Evolutionary conservation across 2,329 filamentous ascomycete genomes (phyloP).

Genomic region (Cladosporium halotolerans): DNA sequence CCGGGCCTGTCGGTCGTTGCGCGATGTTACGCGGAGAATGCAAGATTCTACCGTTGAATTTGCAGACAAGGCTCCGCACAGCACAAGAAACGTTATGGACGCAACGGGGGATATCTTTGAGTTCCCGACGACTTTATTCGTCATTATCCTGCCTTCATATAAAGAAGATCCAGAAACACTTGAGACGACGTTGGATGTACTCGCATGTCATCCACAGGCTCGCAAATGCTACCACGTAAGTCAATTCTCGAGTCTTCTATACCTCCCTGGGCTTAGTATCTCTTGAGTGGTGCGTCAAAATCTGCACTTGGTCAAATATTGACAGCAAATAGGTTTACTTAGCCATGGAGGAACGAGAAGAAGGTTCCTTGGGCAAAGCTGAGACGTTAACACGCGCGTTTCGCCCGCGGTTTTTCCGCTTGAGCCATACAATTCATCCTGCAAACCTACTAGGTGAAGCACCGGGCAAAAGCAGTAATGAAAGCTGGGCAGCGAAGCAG

Average conservation of each 20-base stretch:
- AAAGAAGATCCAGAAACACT: constrained; percentile 65
- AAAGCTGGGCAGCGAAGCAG: constrained; percentile 63
- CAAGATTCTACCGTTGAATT: constrained; percentile 18
- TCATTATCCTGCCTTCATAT: constrained; percentile 66
- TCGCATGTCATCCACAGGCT: constrained; percentile 61
- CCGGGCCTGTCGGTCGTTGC: constrained; percentile 56
- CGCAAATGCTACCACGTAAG: constrained; percentile 62
- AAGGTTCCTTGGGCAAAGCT: constrained; percentile 56
- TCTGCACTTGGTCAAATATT: constrained; percentile 6
- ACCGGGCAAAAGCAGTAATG: constrained; percentile 69
- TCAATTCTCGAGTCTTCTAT: constrained; percentile 18
- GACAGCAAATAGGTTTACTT: constrained; percentile 54
- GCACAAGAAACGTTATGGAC: constrained; percentile 15
- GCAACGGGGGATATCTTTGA: constrained; percentile 16
- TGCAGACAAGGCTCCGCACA: constrained; percentile 15
- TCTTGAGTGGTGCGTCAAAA: too few relatives aligned
- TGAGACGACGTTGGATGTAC: constrained; percentile 61
- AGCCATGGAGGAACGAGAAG: constrained; percentile 66
- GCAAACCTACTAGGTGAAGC: constrained; percentile 60
- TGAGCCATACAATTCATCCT: constrained; percentile 63
- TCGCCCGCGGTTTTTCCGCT: constrained; percentile 57
- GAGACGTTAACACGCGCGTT: constrained; percentile 57
- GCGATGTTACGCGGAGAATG: constrained; percentile 45
- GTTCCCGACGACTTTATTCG: constrained; percentile 45
- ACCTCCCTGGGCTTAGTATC: neutral